These are phyloP conservation scores for Zygosaccharomyces gambellarensis DNA, from an alignment of 805 yeast genomes.

Conservation along the genomic window DNA sequence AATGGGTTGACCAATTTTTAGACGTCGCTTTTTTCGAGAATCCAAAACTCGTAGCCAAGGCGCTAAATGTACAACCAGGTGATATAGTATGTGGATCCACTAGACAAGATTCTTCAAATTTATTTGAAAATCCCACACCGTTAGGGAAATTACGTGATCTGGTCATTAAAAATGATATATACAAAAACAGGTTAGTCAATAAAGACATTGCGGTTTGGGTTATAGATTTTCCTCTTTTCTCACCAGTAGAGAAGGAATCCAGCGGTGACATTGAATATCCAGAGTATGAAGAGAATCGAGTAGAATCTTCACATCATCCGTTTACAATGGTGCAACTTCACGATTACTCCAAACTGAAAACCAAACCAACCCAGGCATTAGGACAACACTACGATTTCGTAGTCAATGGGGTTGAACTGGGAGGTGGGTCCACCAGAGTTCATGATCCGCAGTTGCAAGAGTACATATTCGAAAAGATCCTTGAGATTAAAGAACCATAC, in stretches of 20 bases:
- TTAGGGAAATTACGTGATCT: constrained; percentile 80
- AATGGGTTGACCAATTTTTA: constrained; percentile 42
- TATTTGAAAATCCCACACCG: constrained; percentile 95
- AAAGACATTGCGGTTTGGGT: constrained; percentile 69
- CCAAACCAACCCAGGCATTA: constrained; percentile 56
- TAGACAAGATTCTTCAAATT: constrained; percentile 46
- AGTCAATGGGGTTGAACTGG: constrained; percentile 89
- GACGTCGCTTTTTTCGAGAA: constrained; percentile 34
- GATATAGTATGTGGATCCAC: constrained; percentile 77
- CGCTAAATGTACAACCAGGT: constrained; percentile 50
- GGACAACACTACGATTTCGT: constrained; percentile 96
- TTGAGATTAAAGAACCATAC: constrained; percentile 55
- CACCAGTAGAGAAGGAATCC: constrained; percentile 52
- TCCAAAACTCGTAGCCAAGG: constrained; percentile 28
- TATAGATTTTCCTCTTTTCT: constrained; percentile 86
- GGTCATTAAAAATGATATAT: constrained; percentile 49
- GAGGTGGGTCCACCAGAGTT: constrained; percentile 95
- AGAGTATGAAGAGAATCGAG: constrained; percentile 43
- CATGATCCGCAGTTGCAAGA: constrained; percentile 80
- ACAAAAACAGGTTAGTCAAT: constrained; percentile 28
- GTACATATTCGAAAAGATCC: constrained; percentile 60
- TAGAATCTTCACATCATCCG: constrained; percentile 89
- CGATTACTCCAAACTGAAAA: constrained; percentile 53
- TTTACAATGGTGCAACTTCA: constrained; percentile 83
- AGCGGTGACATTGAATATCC: constrained; percentile 47